These are phyloP conservation scores for Cylindrotheca fusiformis DNA, from an alignment of 108 stramenopile species.

Conservation along the genomic window DNA sequence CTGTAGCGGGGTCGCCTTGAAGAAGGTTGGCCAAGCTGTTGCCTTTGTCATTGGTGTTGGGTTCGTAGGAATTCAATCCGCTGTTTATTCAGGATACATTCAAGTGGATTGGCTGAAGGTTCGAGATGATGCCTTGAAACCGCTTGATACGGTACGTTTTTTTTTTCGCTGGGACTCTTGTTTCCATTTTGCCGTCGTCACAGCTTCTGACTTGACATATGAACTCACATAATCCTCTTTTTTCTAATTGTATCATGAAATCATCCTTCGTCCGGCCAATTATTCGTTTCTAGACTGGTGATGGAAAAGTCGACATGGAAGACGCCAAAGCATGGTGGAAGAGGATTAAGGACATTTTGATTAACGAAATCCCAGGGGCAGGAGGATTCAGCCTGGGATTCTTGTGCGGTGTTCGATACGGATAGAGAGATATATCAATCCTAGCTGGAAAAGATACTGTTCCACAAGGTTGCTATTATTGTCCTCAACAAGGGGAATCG, in stretches of 20 bases:
- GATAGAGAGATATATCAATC: too few relatives aligned
- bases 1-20: constrained; percentile 66
- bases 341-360: constrained; percentile 70
- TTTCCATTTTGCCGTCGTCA: neutral
- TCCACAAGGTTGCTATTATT: too few relatives aligned
- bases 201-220: neutral
- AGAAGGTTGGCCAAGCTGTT: constrained; percentile 64
- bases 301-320: constrained; percentile 60
- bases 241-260: neutral
- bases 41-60: constrained; percentile 65
- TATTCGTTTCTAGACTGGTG: constrained; percentile 35
- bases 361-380: constrained; percentile 73
- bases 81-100: constrained; percentile 66
- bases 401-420: constrained; percentile 64
- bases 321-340: constrained; percentile 82
- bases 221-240: neutral
- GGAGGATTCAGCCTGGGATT: constrained; percentile 87
- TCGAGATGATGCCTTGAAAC: constrained; percentile 24
- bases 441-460: too few relatives aligned
- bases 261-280: too few relatives aligned
- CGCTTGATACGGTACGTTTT: constrained; percentile 28
- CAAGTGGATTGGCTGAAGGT: constrained; percentile 67
- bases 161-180: too few relatives aligned
- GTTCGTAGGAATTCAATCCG: constrained; percentile 61
- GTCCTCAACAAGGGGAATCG: too few relatives aligned